Evolutionary conservation across 129 eudicot species (phyloP).

Genomic region (Escallonia herrerae): DNA sequence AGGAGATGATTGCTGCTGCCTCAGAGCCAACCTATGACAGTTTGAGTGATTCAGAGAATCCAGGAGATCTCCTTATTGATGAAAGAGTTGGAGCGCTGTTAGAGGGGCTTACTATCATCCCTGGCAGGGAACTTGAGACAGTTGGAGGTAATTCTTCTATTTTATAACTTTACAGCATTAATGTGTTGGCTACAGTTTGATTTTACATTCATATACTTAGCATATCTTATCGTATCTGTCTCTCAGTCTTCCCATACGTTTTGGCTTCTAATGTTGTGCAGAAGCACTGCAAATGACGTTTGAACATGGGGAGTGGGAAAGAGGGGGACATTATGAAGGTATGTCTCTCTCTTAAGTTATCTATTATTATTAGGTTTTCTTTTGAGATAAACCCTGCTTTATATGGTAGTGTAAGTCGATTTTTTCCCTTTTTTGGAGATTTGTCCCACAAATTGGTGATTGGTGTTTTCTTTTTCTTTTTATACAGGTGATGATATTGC

Average conservation of each 20-base stretch:
- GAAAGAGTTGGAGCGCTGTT: constrained; percentile 76
- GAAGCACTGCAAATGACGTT: constrained; percentile 64
- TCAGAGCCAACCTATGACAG: constrained; percentile 23
- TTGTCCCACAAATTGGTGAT: too few species aligned
- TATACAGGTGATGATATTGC: too few species aligned
- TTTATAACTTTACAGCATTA: background rate
- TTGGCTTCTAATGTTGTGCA: constrained; percentile 26
- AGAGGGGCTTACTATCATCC: constrained; percentile 49
- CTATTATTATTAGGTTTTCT: too few species aligned
- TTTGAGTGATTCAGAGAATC: constrained; percentile 12
- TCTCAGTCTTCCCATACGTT: background rate
- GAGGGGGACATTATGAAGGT: constrained; percentile 60
- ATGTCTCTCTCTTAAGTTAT: constrained; percentile 1
- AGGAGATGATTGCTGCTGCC: constrained; percentile 20
- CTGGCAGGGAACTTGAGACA: constrained; percentile 79
- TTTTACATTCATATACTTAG: background rate
- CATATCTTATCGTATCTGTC: constrained; percentile 2
- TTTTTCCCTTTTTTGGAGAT: too few species aligned
- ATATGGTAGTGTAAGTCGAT: background rate
- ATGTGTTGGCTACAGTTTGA: background rate
- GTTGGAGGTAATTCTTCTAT: constrained; percentile 50
- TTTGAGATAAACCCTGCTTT: background rate
- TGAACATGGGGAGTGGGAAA: constrained; percentile 56
- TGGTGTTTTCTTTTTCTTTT: too few species aligned
- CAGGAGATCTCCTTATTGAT: constrained; percentile 51